Evolutionary conservation across 1,284 basidiomycete genomes (phyloP), one percentile per base, ranked within the genome.

Genomic region (Marasmius oreades): DNA sequence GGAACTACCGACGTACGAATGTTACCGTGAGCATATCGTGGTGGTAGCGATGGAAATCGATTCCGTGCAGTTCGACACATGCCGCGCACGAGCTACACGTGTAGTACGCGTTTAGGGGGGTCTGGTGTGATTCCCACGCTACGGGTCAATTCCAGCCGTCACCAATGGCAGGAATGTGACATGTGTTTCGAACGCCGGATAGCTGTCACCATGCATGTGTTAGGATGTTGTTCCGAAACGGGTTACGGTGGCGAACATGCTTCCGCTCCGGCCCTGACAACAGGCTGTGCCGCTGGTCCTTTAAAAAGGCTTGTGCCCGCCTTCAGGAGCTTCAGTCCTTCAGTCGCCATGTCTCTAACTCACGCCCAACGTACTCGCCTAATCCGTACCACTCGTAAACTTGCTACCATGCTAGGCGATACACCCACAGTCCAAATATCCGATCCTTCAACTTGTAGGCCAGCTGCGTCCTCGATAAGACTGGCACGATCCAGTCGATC

Each of bases 331-430:
- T n/a, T n/a, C n/a, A n/a, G 10, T 31, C 28, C 28, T 43, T 5
- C 39, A 5, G 5, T 43, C 12, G 7, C 12, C 4, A 18, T 43
- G n/a, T n/a, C 39, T 43, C 39, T 43, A 23, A 26, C 28, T 6
- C 24, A 53, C 39, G 42, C 43, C 6, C 42, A 58, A 26, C 57
- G 57, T 26, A 5, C 47, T 8, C 52, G 48, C 16, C 43, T 58
- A 4, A 52, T 58, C 26, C 53, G 39, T 7, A 55, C 53, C 2
- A 58, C 57, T 2, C 48, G 57, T 2, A 58, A 58, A 52, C 57
- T 58, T 3, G 33, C 42, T 24, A 43, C 51, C 6, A 36, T 58
- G n/a, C 33, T 58, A 8, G 57, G 57, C 20, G 47, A 43, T 1
- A 52, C 51, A 12, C 57, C 57, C 10, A 26, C 52, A 2, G 46